Evolutionary conservation across 2,329 filamentous ascomycete species (phyloP), one percentile per base, ranked within the genome.

Genomic region (Penicillium sp.): DNA sequence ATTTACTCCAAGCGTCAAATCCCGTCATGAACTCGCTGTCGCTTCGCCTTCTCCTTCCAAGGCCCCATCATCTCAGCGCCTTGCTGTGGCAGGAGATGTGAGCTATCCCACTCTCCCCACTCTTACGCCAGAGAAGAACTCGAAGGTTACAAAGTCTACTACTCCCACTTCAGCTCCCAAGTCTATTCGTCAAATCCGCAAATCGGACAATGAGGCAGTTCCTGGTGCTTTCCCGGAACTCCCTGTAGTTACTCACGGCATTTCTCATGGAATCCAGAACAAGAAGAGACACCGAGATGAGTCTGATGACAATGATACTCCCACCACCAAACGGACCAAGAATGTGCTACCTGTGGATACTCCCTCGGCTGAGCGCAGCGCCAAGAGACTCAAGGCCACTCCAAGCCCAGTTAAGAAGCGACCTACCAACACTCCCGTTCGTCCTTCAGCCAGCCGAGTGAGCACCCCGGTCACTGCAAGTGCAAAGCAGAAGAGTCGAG

Each of bases 1-100:
- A 47, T 96, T 96, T 66, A 91, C 88, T 0, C 87, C 87, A 0
- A 86, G 85, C 56, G 86, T 87, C 34, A 82, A 89, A 58, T 70
- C 72, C 48, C 68, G 67, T 29, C 65, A 75, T 51, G 68, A 70
- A 13, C 61, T 70, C n/a, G 58, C 67, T 34, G 58, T 72, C 14
- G 61, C 67, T 4, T 77, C 75, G 29, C 75, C 75, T 5, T 75
- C 74, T 10, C 75, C 74, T 3, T 75, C 72, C 22, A 77, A 75
- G 55, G 63, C 72, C 21, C 68, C 69, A 4, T 60, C 60, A 11
- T 61, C 45, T 55, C 67, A 52, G 42, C 55, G 54, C 49, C 57
- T 62, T 22, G 57, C 60, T 10, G 56, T 56, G 7, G 18, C 58
- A 4, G 67, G 69, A 3, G 67, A 73, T 21, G 56, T 74, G 13